phyloP scores from a whole-genome alignment of 495 filamentous ascomycete species.

The Penicillium pulvis region DNA sequence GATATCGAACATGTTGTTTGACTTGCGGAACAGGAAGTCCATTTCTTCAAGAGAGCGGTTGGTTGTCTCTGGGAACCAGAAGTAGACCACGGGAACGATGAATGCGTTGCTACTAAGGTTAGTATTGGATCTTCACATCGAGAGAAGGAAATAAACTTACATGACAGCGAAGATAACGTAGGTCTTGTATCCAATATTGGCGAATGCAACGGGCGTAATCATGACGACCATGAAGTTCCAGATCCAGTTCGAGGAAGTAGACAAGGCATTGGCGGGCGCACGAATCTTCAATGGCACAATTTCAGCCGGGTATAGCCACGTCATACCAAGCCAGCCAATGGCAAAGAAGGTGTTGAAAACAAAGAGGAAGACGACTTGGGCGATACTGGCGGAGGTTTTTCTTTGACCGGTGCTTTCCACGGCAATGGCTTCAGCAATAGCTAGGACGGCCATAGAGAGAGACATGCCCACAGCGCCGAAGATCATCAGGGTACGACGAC shows the following conservation, averaged over 20 bases:
- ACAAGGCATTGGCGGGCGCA: constrained; percentile 65
- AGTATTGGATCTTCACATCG: constrained; percentile 7
- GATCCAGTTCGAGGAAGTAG: constrained; percentile 67
- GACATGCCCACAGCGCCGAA: constrained; percentile 72
- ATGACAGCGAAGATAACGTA: constrained; percentile 73
- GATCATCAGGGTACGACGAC: constrained; percentile 71
- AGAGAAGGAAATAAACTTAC: constrained; percentile 17
- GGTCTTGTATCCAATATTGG: constrained; percentile 62
- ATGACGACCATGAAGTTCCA: constrained; percentile 64
- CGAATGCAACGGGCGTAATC: constrained; percentile 65
- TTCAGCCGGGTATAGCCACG: constrained; percentile 68
- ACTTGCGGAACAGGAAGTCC: constrained; percentile 74
- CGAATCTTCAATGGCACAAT: constrained; percentile 68
- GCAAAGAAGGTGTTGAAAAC: constrained; percentile 79
- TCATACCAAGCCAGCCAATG: constrained; percentile 77
- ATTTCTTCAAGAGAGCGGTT: constrained; percentile 75
- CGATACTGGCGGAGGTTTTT: constrained; percentile 44
- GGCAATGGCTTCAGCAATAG: constrained; percentile 45
- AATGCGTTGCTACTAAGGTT: constrained; percentile 56
- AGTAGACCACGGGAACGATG: constrained; percentile 69
- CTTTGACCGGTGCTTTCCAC: constrained; percentile 25
- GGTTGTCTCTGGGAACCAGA: constrained; percentile 78
- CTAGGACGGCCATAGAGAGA: constrained; percentile 67
- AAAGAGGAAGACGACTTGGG: constrained; percentile 65
- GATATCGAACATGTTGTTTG: constrained; percentile 54